Percentiles rank a stretch among this genome's conserved stretches.
Evolutionary conservation across 2,329 filamentous ascomycete genomes (phyloP).

Genomic region (Dichotomopilus funicola): DNA sequence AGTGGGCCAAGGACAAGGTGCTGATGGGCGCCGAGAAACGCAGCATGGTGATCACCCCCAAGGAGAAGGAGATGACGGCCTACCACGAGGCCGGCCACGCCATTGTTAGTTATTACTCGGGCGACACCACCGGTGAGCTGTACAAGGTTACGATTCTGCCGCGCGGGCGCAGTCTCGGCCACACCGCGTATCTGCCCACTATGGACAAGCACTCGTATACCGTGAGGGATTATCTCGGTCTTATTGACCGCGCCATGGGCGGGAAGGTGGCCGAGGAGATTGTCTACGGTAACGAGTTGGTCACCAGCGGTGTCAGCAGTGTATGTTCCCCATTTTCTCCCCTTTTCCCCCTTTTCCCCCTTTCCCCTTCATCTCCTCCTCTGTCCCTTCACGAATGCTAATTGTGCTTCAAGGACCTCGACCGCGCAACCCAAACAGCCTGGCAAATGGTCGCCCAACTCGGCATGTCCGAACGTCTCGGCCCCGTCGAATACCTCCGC

Average conservation of each 20-base stretch:
- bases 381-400: slow-evolving; percentile 1
- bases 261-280: slow-evolving; percentile 81
- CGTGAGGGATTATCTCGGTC: slow-evolving; percentile 69
- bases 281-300: slow-evolving; percentile 82
- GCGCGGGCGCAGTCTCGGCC: slow-evolving; percentile 75
- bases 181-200: slow-evolving; percentile 81
- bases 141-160: slow-evolving; percentile 98
- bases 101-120: slow-evolving; percentile 76
- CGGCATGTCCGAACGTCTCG: slow-evolving; percentile 82
- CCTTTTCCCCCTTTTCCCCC: neutral
- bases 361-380: neutral
- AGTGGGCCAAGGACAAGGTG: slow-evolving; percentile 98
- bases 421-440: slow-evolving; percentile 71
- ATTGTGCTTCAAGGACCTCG: slow-evolving; percentile 60
- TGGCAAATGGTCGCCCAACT: slow-evolving; percentile 83
- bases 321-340: slow-evolving; percentile 40
- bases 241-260: slow-evolving; percentile 66
- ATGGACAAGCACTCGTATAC: slow-evolving; percentile 88
- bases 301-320: slow-evolving; percentile 78
- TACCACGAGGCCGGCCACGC: slow-evolving; percentile 98
- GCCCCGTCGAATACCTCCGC: slow-evolving; percentile 80
- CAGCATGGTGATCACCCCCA: slow-evolving; percentile 81
- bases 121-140: slow-evolving; percentile 64
- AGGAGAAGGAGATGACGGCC: slow-evolving; percentile 93
- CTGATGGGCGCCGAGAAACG: slow-evolving; percentile 93